A percentile compares a stretch with the other conserved stretches of the same genome.
Conservation (phyloP, 257 asterid species). For the Primulina tabacum region DNA sequence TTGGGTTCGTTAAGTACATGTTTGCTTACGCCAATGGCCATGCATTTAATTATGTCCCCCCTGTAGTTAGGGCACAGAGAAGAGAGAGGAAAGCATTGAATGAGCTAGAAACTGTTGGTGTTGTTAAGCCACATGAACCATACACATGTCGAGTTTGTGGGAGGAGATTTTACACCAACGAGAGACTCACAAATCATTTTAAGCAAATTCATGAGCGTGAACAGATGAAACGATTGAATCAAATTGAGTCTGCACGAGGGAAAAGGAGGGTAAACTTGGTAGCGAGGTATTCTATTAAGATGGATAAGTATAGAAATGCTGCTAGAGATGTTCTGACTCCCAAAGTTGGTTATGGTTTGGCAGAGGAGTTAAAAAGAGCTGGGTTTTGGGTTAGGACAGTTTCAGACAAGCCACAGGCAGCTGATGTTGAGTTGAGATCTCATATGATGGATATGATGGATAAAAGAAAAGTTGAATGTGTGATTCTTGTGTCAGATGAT, state of each 20-base stretch:
- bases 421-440: slow-evolving; percentile 63
- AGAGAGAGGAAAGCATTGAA: slow-evolving; percentile 50
- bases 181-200: slow-evolving; percentile 68
- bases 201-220: slow-evolving; percentile 82
- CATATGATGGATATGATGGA: slow-evolving; percentile 84
- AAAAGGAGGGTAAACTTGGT: slow-evolving; percentile 71
- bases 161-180: slow-evolving; percentile 66
- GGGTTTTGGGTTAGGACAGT: slow-evolving; percentile 82
- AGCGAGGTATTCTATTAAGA: slow-evolving; percentile 66
- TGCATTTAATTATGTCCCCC: slow-evolving; percentile 72
- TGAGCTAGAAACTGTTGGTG: slow-evolving; percentile 52
- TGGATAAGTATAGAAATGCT: slow-evolving; percentile 80
- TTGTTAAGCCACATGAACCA: slow-evolving; percentile 54
- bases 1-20: slow-evolving; percentile 72
- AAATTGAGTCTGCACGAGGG: slow-evolving; percentile 83
- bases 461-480: slow-evolving; percentile 51
- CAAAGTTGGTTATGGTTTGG: slow-evolving; percentile 72
- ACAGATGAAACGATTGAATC: slow-evolving; percentile 68
- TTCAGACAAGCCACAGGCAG: slow-evolving; percentile 71
- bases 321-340: slow-evolving; percentile 72
- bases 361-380: slow-evolving; percentile 70
- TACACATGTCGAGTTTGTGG: slow-evolving; percentile 81
- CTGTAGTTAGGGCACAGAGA: slow-evolving; percentile 48
- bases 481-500: slow-evolving; percentile 86
- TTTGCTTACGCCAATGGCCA: slow-evolving; percentile 77